Base-by-base conservation (phyloP, 2,329 filamentous ascomycete species). In the Didymella lethalis region DNA sequence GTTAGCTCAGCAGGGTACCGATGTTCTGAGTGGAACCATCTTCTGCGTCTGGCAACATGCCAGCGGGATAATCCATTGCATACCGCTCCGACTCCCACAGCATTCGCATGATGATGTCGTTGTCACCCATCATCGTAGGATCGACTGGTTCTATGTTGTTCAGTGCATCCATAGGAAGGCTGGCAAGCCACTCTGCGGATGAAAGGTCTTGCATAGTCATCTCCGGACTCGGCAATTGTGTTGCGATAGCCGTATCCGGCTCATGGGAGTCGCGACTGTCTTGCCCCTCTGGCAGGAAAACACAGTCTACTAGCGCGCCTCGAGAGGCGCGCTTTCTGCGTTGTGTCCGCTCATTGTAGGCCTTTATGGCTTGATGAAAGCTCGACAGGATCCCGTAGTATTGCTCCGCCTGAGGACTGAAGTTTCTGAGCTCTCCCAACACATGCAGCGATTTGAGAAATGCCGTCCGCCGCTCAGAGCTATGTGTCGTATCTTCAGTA, bases 371-470 rank as follows among this genome's bases (percentile, higher is more conserved):
- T 38, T 64, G 61, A 29, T 65, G 59, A 26, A 68, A 68, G 28
- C 54, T 64, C 16, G 57, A 64, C 2, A 87, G 74, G 20, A 87
- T 87, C 6, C 86, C 83, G 12, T 81, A 78, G 64, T 88, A 87
- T 50, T 86, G 84, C 2, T 78, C 81, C 3, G 85, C 85, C 60
- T 87, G 85, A 0, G 84, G 82, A 40, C 83, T 85, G 47, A 82
- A 79, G 0, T 71, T 70, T 0, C 82, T 78, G 0, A 87, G 70
- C 31, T 79, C 79, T 1, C 75, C 75, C 1, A 88, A 77, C 0
- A 87, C 81, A 18, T 81, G 77, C 4, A 81, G 78, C 1, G 85
- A 81, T 2, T 81, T 79, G 20, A 76, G 72, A 60, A 87, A 87
- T 0, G 84, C 81, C 7, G 70, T 67, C n/a, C 81, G 79, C 43